Conservation (phyloP, 495 filamentous ascomycete genomes). For the Podospora pseudoanserina region DNA sequence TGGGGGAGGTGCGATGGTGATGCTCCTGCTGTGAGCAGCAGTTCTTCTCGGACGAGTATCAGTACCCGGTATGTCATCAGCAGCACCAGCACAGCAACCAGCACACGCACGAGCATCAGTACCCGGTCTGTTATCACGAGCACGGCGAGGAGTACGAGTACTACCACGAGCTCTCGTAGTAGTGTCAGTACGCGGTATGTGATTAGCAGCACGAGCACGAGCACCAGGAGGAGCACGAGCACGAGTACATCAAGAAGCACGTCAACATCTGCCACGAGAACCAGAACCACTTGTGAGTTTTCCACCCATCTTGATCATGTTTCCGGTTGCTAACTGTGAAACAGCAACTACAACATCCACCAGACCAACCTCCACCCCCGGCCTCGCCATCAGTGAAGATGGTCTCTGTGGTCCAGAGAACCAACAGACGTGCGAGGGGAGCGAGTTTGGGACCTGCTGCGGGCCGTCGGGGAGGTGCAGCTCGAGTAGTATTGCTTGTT, state of each 20-base stretch:
- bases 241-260: background rate
- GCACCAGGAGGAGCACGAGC: background rate
- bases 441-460: conserved; percentile 39
- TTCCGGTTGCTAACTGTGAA: background rate
- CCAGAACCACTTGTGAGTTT: conserved; percentile 10
- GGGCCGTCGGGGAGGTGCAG: conserved; percentile 30
- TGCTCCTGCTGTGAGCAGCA: background rate
- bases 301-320: background rate
- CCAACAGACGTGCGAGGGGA: conserved; percentile 36
- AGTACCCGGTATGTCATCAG: background rate
- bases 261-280: background rate
- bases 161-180: background rate
- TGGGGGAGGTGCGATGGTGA: conserved; percentile 36
- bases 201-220: background rate
- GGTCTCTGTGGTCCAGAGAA: conserved; percentile 23
- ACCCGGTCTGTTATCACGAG: background rate
- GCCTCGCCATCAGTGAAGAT: conserved; percentile 20
- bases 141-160: background rate
- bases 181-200: background rate
- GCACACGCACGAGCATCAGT: background rate
- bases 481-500: conserved; percentile 25
- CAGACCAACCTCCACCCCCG: conserved; percentile 10
- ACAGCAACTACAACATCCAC: conserved; percentile 1
- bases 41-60: conserved; percentile 8
- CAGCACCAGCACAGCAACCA: background rate